Base-by-base conservation (phyloP, 2,329 filamentous ascomycete species). In the Aspergillus caelatus region DNA sequence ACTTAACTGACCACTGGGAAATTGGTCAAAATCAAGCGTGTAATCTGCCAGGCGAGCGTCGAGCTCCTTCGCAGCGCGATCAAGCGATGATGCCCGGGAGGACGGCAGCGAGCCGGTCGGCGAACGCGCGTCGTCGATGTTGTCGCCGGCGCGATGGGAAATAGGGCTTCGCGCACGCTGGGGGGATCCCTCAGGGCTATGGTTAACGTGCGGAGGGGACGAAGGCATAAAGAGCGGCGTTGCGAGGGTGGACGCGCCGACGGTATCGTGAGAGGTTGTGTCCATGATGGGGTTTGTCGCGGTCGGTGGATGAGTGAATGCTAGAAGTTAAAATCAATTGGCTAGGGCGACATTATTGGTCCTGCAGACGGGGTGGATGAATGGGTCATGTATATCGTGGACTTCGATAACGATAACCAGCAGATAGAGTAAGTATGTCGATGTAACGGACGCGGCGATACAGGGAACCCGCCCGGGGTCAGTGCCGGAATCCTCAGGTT, bases 41-140 rank as follows among this genome's bases (percentile, higher is more conserved):
- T 79, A 80, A 41, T 79, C 72, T 36, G 77, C 76, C 12, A 80
- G 72, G 43, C 78, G 74, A 19, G 74, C 75, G 68, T 80, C 78
- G 9, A 79, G 69, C 58, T 77, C 75, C 30, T 67, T 65, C n/a
- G 69, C 70, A 21, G 73, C 70, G 50, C 71, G 74, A 53, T 70
- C 68, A 9, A 71, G 68, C 23, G 71, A 67, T 8, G 67, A 69
- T 9, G 67, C 65, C 19, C 68, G 69, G 7, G 67, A 64, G 12
- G 62, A 70, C 45, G 50, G 52, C 9, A 63, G 65, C 28, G 62
- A 67, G 10, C 63, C 58, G 57, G 26, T 59, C 61, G 57, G 60
- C 23, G 62, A 65, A 34, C 56, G 63, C 58, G 63, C 54, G 6
- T 64, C 58, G 34, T 68, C 61, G 43, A 58, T 48, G 14, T 65